Evolutionary conservation across 1,284 basidiomycete genomes (phyloP).

Genomic region (Leccinum pachyderme): DNA sequence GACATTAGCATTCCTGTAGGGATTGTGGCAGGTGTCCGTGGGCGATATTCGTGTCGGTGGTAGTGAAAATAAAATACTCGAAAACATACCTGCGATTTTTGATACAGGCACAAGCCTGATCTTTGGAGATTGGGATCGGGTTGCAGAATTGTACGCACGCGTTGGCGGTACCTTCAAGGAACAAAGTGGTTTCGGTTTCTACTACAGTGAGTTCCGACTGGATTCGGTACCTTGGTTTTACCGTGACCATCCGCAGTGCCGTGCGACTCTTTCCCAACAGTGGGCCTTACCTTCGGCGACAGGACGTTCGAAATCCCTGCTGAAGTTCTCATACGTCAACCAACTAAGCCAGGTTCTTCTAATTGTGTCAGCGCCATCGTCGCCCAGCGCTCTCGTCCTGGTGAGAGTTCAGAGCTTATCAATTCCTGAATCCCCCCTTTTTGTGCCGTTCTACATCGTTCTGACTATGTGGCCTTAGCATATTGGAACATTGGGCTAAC

Average conservation of each 20-base stretch:
- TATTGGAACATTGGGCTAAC: not conserved
- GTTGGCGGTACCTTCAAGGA: not conserved
- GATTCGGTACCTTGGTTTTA: not conserved
- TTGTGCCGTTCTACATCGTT: not conserved
- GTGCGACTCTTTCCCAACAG: not conserved
- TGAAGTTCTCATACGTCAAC: not conserved
- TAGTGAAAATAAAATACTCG: not conserved
- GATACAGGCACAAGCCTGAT: not conserved
- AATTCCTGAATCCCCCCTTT: not conserved
- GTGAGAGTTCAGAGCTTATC: not conserved
- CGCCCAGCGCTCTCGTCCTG: not conserved
- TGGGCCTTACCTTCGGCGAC: not conserved
- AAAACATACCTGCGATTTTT: not conserved
- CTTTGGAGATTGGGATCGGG: not conserved
- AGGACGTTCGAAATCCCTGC: not conserved
- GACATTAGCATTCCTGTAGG: not conserved
- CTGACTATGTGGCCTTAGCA: not conserved
- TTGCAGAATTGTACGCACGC: not conserved
- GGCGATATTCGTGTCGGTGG: not conserved
- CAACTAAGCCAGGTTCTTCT: not conserved
- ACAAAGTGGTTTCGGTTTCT: not conserved
- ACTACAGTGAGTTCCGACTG: not conserved
- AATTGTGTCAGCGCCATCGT: not conserved
- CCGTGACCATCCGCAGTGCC: not conserved
- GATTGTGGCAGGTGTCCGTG: not conserved